phyloP scores from a whole-genome alignment of 208 protist genomes.

The Leishmania guyanensis region DNA sequence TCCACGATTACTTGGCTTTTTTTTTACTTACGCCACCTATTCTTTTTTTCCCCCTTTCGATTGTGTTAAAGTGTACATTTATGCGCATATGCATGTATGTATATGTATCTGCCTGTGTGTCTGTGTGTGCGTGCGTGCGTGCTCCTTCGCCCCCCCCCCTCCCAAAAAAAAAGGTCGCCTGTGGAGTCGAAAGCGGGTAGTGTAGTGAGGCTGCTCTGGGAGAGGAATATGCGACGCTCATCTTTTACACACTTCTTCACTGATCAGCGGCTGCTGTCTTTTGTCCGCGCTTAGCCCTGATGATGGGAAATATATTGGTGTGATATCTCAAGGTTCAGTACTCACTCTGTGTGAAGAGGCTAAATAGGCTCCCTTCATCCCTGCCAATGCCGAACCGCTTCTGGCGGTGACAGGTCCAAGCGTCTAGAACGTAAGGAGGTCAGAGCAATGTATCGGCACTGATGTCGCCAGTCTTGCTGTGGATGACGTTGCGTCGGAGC shows the following conservation, averaged over 20 bases:
- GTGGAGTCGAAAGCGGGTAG: background rate
- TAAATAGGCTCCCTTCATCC: background rate
- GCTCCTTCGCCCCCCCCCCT: no score
- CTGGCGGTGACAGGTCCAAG: background rate
- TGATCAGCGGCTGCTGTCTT: background rate
- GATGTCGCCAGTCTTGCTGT: background rate
- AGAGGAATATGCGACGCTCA: background rate
- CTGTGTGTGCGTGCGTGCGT: background rate
- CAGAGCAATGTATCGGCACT: background rate
- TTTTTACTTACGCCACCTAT: background rate
- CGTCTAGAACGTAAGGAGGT: background rate
- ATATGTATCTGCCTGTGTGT: background rate
- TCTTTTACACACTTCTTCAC: background rate
- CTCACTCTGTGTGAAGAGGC: background rate
- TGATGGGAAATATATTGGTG: background rate
- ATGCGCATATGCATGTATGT: background rate
- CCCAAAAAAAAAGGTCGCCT: background rate
- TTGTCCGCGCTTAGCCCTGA: background rate
- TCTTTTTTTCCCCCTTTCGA: background rate
- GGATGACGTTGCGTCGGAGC: background rate
- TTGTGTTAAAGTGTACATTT: background rate
- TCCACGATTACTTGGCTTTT: background rate
- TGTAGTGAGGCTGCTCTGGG: background rate
- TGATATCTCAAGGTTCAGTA: background rate
- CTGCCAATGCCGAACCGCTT: background rate